phyloP scores from a whole-genome alignment of 2,329 filamentous ascomycete genomes.

The Claviceps pusilla region DNA sequence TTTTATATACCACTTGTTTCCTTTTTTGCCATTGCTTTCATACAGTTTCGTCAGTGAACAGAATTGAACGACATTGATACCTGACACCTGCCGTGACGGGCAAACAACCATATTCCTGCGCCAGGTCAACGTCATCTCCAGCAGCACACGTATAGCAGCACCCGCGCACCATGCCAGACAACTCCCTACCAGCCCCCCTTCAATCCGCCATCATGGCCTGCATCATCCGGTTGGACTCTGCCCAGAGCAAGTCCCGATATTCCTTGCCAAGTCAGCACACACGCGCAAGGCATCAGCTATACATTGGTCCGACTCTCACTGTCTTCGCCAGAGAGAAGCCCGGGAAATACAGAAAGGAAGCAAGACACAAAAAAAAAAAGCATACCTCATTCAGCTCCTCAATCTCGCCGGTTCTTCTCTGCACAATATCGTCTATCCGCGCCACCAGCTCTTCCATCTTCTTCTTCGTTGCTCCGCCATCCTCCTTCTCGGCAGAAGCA shows the following conservation, averaged over 20 bases:
- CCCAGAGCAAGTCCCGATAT: conserved; percentile 4
- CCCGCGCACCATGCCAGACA: neutral
- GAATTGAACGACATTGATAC: too few relatives aligned
- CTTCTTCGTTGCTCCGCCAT: neutral
- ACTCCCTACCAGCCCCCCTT: neutral
- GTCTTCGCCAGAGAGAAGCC: neutral
- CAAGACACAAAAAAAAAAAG: neutral
- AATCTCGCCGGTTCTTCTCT: conserved; percentile 10
- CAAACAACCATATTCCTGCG: neutral
- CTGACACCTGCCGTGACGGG: neutral
- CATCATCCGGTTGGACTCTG: conserved; percentile 11
- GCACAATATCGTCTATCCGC: conserved; percentile 12
- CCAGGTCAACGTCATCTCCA: neutral
- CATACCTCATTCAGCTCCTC: conserved; percentile 16
- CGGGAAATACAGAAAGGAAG: neutral
- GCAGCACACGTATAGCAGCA: neutral
- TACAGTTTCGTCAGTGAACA: too few relatives aligned
- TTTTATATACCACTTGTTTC: too few relatives aligned
- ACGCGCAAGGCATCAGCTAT: too few relatives aligned
- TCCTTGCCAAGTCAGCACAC: conserved; percentile 1
- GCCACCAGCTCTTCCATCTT: conserved; percentile 6
- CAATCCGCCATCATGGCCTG: conserved; percentile 11
- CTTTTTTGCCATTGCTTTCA: too few relatives aligned
- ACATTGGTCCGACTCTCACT: neutral
- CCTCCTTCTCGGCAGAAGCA: neutral